Base-by-base conservation (phyloP, 129 eudicot genomes). In the Escallonia rubra region DNA sequence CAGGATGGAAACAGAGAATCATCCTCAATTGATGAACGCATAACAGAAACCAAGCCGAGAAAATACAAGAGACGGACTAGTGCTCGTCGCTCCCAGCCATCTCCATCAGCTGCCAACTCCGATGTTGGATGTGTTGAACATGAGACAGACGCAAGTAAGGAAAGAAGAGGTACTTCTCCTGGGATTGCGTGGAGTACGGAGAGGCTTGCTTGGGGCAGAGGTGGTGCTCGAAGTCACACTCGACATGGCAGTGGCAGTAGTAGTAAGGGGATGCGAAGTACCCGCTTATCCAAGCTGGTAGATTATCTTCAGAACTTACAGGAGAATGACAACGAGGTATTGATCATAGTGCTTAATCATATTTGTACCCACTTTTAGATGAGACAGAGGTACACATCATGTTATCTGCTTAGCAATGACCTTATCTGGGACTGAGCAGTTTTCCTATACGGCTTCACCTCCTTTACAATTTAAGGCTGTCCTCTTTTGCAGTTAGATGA, bases 181-280 rank as follows among this genome's bases (percentile, higher is more conserved):
- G 76, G 69, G 61, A 14, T 48, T 66, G 43, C 14, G 3, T 7
- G 55, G 23, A 70, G 43, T 43, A 34, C 74, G 2, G 75, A 78
- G 61, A 55, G 13, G 57, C 78, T 72, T 46, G 42, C 74, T 54
- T 78, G 83, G 83, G 83, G 78, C 0, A 38, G 83, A 44, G 71
- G 67, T 48, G 71, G 78, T 62, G 75, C 58, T 42, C 74, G 83
- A 41, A 78, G 70, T 15, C 66, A 60, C 40, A 66, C 42, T 61
- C 71, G 76, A 49, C 61, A 70, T 47, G 56, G 72, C 51, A 61
- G 57, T 57, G 68, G 39, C 23, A 61, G 42, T 66, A 16, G 72
- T 10, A 66, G 73, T 38, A 66, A 10, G 15, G 52, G 13, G 23
- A 54, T 16, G 4, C 8, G 41, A 47, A 23, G 34, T 23, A 51